phyloP scores from a whole-genome alignment of 2,329 filamentous ascomycete genomes.

The Aspergillus pseudotamarii region DNA sequence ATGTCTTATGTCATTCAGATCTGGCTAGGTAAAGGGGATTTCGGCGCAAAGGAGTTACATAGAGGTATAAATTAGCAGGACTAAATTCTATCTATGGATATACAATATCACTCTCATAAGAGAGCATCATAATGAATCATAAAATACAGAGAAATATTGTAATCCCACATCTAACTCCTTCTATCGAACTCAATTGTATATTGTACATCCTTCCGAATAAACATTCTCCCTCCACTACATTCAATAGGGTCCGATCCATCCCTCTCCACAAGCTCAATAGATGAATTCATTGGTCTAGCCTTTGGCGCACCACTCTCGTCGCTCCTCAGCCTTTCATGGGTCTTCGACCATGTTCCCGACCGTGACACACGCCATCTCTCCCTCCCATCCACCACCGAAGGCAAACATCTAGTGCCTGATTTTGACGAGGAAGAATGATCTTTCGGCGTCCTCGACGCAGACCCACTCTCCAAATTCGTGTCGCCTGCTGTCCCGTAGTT shows the following conservation, averaged over 20 bases:
- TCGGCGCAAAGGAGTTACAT: slow-evolving; percentile 17
- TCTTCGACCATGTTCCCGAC: background rate
- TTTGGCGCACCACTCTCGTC: slow-evolving; percentile 6
- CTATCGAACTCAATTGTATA: slow-evolving; percentile 33
- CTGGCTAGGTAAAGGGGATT: background rate
- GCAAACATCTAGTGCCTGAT: slow-evolving; percentile 9
- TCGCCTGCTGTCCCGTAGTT: slow-evolving; percentile 40
- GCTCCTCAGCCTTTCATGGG: background rate
- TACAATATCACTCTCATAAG: background rate
- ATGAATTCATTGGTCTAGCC: background rate
- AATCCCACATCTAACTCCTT: background rate
- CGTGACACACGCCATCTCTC: background rate
- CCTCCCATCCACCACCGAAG: slow-evolving; percentile 3
- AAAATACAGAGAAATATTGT: background rate
- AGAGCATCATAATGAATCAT: background rate
- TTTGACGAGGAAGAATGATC: slow-evolving; percentile 19
- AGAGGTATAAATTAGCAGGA: background rate
- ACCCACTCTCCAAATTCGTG: slow-evolving; percentile 30
- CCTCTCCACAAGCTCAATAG: slow-evolving; percentile 19
- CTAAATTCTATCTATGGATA: background rate
- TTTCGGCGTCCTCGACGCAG: slow-evolving; percentile 22
- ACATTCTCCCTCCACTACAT: slow-evolving; percentile 28
- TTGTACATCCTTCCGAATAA: slow-evolving; percentile 38
- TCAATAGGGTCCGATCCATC: slow-evolving; percentile 8
- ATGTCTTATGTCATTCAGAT: background rate